Base-by-base conservation (phyloP, 176 grass and related monocot genomes). In the Carex cristatella region DNA sequence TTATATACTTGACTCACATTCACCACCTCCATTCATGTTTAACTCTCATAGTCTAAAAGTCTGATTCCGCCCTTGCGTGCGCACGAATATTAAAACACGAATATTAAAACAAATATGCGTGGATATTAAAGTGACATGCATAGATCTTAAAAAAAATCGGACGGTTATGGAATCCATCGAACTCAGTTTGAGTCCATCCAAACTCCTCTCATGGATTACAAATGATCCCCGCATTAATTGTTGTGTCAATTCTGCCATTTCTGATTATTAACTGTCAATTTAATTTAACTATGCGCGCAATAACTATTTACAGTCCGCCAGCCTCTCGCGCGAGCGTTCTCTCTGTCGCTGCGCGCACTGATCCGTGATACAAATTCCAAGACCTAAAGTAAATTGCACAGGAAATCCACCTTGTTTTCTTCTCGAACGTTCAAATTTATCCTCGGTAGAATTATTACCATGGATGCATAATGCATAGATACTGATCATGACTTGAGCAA, bases 311-410 rank as follows among this genome's bases (percentile, higher is more conserved):
- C 73, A 77, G 46, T 54, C 65, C 14, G 7, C 37, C 15, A n/a
- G 14, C 15, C 35, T 44, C 68, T 44, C 31, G 32, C 40, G 32
- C 69, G 69, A 27, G 42, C 10, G 38, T 73, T 73, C 69, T 9
- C 69, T 48, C 72, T 54, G 46, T 49, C 42, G n/a, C 72, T 31
- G 18, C 19, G 10, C 8, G 18, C 19, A 28, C 8, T 63, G 61
- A 63, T 63, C 61, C 18, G 19, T 28, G 23, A 55, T 76, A 76
- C 72, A 76, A 76, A 76, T 76, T 54, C 72, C 72, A 55, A 76
- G 72, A 76, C 44, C 40, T 14, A 7, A n/a, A 10, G 7, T 31
- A 65, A 66, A 66, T 67, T 14, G 12, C 27, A 67, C 65, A 71
- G 6, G 7, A 72, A 72, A 76, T 55, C 42, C 72, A 76, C 72